phyloP scores from a whole-genome alignment of 2,329 filamentous ascomycete genomes.

The Allantophomopsis lycopodina region DNA sequence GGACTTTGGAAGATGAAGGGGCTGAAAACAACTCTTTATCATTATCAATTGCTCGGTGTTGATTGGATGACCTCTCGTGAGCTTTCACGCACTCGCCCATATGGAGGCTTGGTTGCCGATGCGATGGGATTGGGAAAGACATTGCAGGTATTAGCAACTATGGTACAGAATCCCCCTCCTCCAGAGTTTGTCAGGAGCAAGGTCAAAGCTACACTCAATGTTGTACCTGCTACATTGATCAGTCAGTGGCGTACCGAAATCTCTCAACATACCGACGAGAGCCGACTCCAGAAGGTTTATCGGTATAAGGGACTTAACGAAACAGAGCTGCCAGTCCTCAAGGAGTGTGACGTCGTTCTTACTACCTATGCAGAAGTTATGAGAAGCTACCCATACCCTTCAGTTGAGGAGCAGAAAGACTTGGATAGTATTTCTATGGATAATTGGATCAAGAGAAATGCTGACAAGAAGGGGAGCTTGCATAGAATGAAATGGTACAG shows the following conservation, averaged over 20 bases:
- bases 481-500: constrained; percentile 30
- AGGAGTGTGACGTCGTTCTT: constrained; percentile 14
- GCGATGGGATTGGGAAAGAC: constrained; percentile 56
- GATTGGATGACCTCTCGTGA: constrained; percentile 42
- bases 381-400: constrained; percentile 71
- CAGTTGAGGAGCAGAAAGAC: constrained; percentile 82
- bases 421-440: constrained; percentile 34
- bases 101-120: constrained; percentile 45
- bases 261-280: constrained; percentile 5
- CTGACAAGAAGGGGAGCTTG: constrained; percentile 19
- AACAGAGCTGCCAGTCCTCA: constrained; percentile 4
- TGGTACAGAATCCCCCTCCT: constrained; percentile 23
- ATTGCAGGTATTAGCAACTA: constrained; percentile 27
- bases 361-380: constrained; percentile 14
- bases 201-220: constrained; percentile 14
- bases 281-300: constrained; percentile 10
- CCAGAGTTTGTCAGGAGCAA: constrained; percentile 18
- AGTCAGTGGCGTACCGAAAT: constrained; percentile 17
- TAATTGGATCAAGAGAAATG: constrained; percentile 20
- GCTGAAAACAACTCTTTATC: constrained; percentile 29
- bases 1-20: constrained; percentile 30
- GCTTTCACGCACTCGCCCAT: constrained; percentile 18
- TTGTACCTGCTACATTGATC: constrained; percentile 14
- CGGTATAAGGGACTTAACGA: constrained; percentile 8
- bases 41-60: constrained; percentile 35